Evolutionary conservation across 2,329 filamentous ascomycete genomes (phyloP).

Genomic region (Parafenestella ontariensis): DNA sequence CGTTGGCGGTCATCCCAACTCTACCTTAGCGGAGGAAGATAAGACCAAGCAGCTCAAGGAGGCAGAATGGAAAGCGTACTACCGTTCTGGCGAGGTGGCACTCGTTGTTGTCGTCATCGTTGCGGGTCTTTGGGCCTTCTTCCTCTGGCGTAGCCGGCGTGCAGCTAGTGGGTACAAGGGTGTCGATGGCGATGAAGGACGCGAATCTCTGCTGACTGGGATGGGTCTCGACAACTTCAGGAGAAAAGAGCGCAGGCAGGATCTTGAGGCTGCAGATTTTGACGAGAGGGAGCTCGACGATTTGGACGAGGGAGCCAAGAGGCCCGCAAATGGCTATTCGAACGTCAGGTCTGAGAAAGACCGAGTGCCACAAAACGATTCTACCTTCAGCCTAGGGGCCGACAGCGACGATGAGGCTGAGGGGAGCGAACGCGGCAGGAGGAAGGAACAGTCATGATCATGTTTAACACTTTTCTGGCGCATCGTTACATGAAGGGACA

Average conservation of each 20-base stretch:
- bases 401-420: slow-evolving; percentile 50
- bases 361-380: slow-evolving; percentile 44
- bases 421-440: slow-evolving; percentile 40
- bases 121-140: slow-evolving; percentile 76
- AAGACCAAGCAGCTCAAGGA: slow-evolving; percentile 78
- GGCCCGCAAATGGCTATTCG: slow-evolving; percentile 32
- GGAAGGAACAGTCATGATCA: slow-evolving; percentile 34
- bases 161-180: slow-evolving; percentile 53
- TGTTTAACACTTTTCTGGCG: neutral
- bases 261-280: slow-evolving; percentile 68
- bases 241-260: slow-evolving; percentile 50
- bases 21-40: slow-evolving; percentile 69
- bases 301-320: slow-evolving; percentile 47
- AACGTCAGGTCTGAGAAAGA: slow-evolving; percentile 33
- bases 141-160: slow-evolving; percentile 63
- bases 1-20: slow-evolving; percentile 76
- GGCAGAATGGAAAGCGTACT: slow-evolving; percentile 88
- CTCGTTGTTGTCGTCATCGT: slow-evolving; percentile 80
- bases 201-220: slow-evolving; percentile 52
- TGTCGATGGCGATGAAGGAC: slow-evolving; percentile 51
- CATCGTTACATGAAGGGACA: neutral
- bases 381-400: slow-evolving; percentile 58
- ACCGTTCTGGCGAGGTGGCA: slow-evolving; percentile 83
- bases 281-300: slow-evolving; percentile 68
- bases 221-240: slow-evolving; percentile 59